A percentile compares a stretch with the other conserved stretches of the same genome.
Conservation (phyloP, 2,329 filamentous ascomycete species). For the Pseudogymnoascus sp. region DNA sequence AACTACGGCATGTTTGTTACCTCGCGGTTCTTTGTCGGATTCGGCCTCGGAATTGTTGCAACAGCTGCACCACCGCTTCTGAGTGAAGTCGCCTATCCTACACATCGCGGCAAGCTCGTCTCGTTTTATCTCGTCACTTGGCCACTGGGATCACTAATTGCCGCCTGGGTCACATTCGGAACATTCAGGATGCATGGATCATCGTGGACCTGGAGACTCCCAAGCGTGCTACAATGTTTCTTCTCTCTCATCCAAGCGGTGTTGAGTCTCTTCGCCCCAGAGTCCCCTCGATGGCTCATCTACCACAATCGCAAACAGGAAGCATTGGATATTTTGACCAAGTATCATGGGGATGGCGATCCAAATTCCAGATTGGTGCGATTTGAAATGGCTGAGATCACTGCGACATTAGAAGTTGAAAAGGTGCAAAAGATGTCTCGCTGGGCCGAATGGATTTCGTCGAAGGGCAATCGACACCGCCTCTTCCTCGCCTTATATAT, state of each 20-base stretch:
- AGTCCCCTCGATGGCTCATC: constrained; percentile 33
- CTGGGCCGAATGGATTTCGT: constrained; percentile 7
- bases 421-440: constrained; percentile 33
- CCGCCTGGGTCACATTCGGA: constrained; percentile 20
- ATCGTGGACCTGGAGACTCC: constrained; percentile 36
- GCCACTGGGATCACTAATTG: constrained; percentile 19
- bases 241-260: constrained; percentile 12
- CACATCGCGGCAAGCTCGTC: constrained; percentile 12
- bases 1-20: constrained; percentile 19
- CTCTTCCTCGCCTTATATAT: constrained; percentile 14
- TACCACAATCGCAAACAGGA: constrained; percentile 29
- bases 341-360: constrained; percentile 41
- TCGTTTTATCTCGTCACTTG: constrained; percentile 14
- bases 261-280: constrained; percentile 26
- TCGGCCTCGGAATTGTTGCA: constrained; percentile 17
- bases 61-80: constrained; percentile 16
- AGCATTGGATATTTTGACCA: constrained; percentile 34
- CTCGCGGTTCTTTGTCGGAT: constrained; percentile 18
- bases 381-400: constrained; percentile 28
- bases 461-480: constrained; percentile 14
- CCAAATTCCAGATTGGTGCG: constrained; percentile 34
- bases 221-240: constrained; percentile 34
- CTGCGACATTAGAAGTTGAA: constrained; percentile 31
- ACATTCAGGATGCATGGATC: constrained; percentile 14
- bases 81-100: constrained; percentile 15